Base-by-base conservation (phyloP, 306 rosid genomes). In the Glycine tomentella region DNA sequence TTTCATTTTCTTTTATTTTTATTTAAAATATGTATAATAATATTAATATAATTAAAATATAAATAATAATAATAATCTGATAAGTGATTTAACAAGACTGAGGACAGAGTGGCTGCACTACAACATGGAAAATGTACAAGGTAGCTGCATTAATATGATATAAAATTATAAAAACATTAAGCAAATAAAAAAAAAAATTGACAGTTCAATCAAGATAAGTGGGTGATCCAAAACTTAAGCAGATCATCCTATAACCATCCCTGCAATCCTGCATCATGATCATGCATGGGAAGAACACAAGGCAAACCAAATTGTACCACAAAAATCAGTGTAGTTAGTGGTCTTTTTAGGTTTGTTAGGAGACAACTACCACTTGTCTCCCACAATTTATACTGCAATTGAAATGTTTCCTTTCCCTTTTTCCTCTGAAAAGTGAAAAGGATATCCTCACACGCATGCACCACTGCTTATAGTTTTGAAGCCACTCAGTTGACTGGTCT, bases 361-460 rank as follows among this genome's bases (percentile, higher is more conserved):
- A 76, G 85, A 80, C 84, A 76, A 33, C 78, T 73, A n/a, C 15
- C 2, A 31, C 51, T 36, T 63, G 38, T 71, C 65, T 71, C 17
- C 53, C 48, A 20, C 74, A 72, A 62, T 53, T 55, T 34, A 44
- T 57, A 48, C 51, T 11, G 61, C 79, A 34, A 46, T 69, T 73
- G 15, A 38, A 36, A 44, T 78, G 72, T 17, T 69, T 36, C 66
- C 68, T 75, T 74, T 33, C 34, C 16, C 42, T 17, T 45, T 38
- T 66, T 57, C 10, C 76, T 81, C 83, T 80, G 83, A 80, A 86
- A 86, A 80, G 84, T 80, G 78, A 84, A 80, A 81, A 79, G 74
- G 65, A 12, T 55, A 78, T 59, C 44, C 74, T 59, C 61, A 72
- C 77, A 76, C 25, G 85, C 89, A 75, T 83, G 82, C 84, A 63